Conservation (phyloP, 306 rosid genomes). For the Trifolium fragiferum region DNA sequence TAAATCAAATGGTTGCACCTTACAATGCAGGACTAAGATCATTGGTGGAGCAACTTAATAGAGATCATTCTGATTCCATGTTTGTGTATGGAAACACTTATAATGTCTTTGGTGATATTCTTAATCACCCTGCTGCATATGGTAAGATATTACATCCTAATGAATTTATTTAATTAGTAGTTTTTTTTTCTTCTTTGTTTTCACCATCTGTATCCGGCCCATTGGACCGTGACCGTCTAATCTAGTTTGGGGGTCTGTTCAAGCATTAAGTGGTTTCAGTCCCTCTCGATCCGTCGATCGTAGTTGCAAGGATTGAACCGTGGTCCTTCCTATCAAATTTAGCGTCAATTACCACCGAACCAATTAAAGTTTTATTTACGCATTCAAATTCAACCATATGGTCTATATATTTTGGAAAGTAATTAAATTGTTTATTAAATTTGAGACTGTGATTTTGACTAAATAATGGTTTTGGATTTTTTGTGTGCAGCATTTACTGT, state of each 20-base stretch:
- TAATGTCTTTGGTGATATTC: constrained; percentile 65
- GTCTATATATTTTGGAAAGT: too few species aligned
- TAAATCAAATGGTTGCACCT: constrained; percentile 67
- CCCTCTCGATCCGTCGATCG: too few species aligned
- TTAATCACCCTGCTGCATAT: constrained; percentile 66
- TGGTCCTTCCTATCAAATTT: too few species aligned
- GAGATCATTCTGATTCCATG: constrained; percentile 50
- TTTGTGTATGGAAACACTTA: constrained; percentile 68
- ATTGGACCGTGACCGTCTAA: too few species aligned
- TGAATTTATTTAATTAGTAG: too few species aligned
- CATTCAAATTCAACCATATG: not conserved
- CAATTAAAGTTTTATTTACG: not conserved
- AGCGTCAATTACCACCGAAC: too few species aligned
- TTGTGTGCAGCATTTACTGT: constrained; percentile 64
- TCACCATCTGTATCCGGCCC: too few species aligned
- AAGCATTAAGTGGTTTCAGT: too few species aligned
- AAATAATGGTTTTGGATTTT: not conserved
- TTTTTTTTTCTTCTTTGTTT: too few species aligned
- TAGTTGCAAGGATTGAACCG: too few species aligned
- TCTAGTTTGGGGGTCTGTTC: too few species aligned
- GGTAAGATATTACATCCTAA: constrained; percentile 42
- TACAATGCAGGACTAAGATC: constrained; percentile 70
- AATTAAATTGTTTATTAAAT: too few species aligned
- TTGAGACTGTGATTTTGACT: not conserved
- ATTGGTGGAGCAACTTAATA: constrained; percentile 58